Evolutionary conservation across 2,329 filamentous ascomycete genomes (phyloP).

Genomic region (Penicillium hesseltinei): DNA sequence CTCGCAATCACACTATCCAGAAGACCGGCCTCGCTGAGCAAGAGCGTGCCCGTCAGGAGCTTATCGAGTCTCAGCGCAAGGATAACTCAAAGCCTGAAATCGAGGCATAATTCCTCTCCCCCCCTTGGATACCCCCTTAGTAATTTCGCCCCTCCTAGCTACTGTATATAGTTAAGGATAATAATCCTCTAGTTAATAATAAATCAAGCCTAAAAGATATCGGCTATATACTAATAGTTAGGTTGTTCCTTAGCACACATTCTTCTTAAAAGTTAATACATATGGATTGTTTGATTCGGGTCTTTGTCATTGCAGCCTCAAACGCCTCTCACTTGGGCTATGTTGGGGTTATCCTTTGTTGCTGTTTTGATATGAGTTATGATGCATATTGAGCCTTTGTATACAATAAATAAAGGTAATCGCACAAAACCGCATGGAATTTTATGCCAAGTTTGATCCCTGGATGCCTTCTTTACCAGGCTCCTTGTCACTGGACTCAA

Average conservation of each 20-base stretch:
- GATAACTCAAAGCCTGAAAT: conserved; percentile 65
- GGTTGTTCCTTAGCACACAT: neutral
- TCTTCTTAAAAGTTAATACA: neutral
- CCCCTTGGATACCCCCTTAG: neutral
- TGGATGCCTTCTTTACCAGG: neutral
- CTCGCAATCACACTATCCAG: conserved; percentile 42
- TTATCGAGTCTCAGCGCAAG: conserved; percentile 49
- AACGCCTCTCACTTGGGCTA: neutral
- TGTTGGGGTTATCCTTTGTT: neutral
- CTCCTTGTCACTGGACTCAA: too few relatives aligned
- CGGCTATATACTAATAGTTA: too few relatives aligned
- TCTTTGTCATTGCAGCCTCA: neutral
- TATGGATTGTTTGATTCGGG: neutral
- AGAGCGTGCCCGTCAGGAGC: conserved; percentile 42
- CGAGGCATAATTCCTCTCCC: conserved; percentile 12
- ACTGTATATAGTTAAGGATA: too few relatives aligned
- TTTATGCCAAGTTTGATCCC: neutral
- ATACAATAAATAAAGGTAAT: neutral
- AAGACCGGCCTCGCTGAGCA: conserved; percentile 48
- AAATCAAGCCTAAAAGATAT: too few relatives aligned
- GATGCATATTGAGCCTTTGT: neutral
- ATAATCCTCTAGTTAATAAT: too few relatives aligned
- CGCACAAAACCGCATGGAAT: neutral
- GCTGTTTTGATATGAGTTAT: neutral
- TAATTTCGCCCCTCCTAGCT: neutral